phyloP scores from a whole-genome alignment of 176 grass and related monocot species.

The Avena sativa region DNA sequence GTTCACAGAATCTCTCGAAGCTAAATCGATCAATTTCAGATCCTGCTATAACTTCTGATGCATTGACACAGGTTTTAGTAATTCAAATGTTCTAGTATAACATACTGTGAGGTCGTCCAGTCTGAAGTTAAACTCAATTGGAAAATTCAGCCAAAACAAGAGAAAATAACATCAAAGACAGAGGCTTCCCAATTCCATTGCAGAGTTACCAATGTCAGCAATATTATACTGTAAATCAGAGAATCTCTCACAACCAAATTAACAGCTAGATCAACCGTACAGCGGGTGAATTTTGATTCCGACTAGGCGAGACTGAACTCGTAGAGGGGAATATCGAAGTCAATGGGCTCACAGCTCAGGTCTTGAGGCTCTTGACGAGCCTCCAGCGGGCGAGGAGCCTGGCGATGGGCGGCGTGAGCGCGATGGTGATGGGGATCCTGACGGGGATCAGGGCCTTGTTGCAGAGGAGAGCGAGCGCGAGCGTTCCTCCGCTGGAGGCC shows the following conservation, averaged over 20 bases:
- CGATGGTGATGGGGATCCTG: slow-evolving; percentile 84
- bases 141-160: neutral
- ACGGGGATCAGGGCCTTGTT: slow-evolving; percentile 94
- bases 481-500: slow-evolving; percentile 78
- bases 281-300: neutral
- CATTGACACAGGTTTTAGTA: neutral
- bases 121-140: neutral
- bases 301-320: slow-evolving; percentile 10
- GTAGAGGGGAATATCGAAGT: slow-evolving; percentile 16
- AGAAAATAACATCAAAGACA: neutral
- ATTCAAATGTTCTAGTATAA: neutral
- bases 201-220: neutral
- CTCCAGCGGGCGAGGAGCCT: slow-evolving; percentile 74
- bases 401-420: slow-evolving; percentile 81
- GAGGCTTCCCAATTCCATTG: neutral
- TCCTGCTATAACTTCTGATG: neutral
- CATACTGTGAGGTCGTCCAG: neutral
- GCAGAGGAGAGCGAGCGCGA: slow-evolving; percentile 80
- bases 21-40: neutral
- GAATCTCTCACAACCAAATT: too few species aligned
- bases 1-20: neutral
- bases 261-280: neutral
- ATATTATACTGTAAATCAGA: neutral
- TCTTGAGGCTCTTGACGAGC: slow-evolving; percentile 64
- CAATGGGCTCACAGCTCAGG: slow-evolving; percentile 54